Evolutionary conservation across 2,329 filamentous ascomycete genomes (phyloP).

Genomic region (Penicillium concentricum): DNA sequence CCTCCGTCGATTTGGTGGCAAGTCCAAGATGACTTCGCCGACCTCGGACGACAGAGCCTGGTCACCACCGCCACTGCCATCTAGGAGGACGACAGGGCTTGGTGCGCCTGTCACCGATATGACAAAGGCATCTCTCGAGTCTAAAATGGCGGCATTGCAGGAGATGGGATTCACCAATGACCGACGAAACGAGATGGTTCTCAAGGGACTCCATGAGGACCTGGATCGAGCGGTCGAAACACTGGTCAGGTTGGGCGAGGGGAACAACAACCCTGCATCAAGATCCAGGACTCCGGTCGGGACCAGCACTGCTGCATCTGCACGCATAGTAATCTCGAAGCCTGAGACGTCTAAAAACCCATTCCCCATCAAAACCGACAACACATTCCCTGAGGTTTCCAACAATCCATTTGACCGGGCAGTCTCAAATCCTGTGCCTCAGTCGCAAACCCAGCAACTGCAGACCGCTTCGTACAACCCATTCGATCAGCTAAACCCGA

Average conservation of each 20-base stretch:
- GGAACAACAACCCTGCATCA: constrained; percentile 48
- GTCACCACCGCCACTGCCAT: constrained; percentile 24
- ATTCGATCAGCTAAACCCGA: constrained; percentile 54
- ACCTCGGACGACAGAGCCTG: constrained; percentile 26
- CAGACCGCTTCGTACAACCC: constrained; percentile 61
- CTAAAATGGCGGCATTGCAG: constrained; percentile 72
- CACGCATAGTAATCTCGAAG: constrained; percentile 20
- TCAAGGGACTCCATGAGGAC: constrained; percentile 81
- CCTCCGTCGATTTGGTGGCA: constrained; percentile 58
- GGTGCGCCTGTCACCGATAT: constrained; percentile 63
- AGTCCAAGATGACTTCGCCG: constrained; percentile 45
- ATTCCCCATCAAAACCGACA: constrained; percentile 1
- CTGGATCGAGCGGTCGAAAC: constrained; percentile 83
- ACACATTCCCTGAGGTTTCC: constrained; percentile 5
- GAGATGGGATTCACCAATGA: constrained; percentile 93
- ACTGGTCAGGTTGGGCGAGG: constrained; percentile 78
- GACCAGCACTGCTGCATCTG: constrained; percentile 20
- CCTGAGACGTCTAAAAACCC: constrained; percentile 42
- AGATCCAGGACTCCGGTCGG: constrained; percentile 56
- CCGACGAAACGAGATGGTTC: constrained; percentile 73
- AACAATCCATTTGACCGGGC: constrained; percentile 68
- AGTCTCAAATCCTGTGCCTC: constrained; percentile 38
- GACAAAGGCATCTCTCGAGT: constrained; percentile 55
- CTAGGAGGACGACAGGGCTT: constrained; percentile 51
- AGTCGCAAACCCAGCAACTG: constrained; percentile 14